Conservation (phyloP, 1,139 yeast species). For the Kluyveromyces sp. region DNA sequence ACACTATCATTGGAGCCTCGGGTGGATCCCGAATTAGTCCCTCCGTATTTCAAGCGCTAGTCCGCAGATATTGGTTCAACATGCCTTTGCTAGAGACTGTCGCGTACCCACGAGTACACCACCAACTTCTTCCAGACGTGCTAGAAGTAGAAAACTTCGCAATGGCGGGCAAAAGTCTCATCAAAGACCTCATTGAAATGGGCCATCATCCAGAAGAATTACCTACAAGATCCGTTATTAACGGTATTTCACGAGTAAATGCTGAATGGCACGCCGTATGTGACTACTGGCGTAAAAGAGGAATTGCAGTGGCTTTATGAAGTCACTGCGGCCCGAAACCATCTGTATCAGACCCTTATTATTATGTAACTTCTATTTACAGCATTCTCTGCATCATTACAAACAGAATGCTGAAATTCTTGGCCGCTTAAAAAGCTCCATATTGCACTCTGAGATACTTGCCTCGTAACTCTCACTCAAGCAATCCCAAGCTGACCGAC, state of each 20-base stretch:
- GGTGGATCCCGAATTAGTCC: slow-evolving; percentile 93
- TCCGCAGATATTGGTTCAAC: slow-evolving; percentile 53
- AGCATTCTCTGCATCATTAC: neutral
- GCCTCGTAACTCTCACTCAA: no score
- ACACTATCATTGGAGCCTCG: slow-evolving; percentile 80
- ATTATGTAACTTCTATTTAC: neutral
- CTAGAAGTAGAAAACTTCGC: slow-evolving; percentile 51
- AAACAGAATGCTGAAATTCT: no score
- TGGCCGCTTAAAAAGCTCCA: no score
- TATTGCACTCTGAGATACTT: no score
- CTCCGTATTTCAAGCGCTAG: slow-evolving; percentile 71
- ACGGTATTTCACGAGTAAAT: slow-evolving; percentile 39
- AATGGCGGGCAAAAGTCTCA: slow-evolving; percentile 34
- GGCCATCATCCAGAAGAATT: slow-evolving; percentile 38
- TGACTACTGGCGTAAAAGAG: slow-evolving; percentile 53
- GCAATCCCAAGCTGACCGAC: no score
- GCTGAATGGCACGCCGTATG: slow-evolving; percentile 46
- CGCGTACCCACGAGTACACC: slow-evolving; percentile 78
- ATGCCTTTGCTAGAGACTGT: slow-evolving; percentile 59
- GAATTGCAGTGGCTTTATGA: slow-evolving; percentile 28
- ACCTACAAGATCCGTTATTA: slow-evolving; percentile 42
- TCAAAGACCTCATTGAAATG: slow-evolving; percentile 30
- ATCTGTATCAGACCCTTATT: neutral
- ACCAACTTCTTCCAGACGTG: slow-evolving; percentile 74
- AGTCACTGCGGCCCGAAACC: neutral